Evolutionary conservation across 163 green algal species (phyloP).

Genomic region (Chloromonas sp.): DNA sequence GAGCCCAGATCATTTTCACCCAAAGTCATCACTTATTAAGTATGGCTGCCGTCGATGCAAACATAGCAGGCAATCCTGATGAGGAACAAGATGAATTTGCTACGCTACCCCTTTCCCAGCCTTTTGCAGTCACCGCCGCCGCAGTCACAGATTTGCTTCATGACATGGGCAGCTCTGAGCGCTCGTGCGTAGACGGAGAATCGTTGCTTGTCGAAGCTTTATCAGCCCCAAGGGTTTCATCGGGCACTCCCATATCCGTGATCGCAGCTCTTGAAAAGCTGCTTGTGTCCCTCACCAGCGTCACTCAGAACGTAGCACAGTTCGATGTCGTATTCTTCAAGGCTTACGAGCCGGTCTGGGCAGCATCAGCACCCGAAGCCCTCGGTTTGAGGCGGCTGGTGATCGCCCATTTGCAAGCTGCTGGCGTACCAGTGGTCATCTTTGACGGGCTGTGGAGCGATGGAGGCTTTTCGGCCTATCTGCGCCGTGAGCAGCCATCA

Average conservation of each 20-base stretch:
- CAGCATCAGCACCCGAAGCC: no score
- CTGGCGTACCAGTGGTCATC: not conserved
- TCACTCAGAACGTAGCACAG: no score
- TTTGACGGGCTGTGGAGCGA: not conserved
- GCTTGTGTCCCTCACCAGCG: not conserved
- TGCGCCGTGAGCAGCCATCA: not conserved
- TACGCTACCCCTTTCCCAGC: no score
- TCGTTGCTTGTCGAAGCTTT: not conserved
- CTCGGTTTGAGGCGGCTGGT: no score
- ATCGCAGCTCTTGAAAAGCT: not conserved
- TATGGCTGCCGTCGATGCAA: no score
- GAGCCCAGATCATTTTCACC: no score
- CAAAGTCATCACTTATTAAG: no score
- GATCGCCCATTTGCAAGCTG: not conserved
- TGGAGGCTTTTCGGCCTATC: not conserved
- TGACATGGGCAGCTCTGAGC: not conserved
- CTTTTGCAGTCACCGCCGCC: no score
- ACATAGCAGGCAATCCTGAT: no score
- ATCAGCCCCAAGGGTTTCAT: not conserved
- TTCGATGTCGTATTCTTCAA: slow-evolving; percentile 10
- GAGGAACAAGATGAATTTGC: no score
- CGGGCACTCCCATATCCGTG: not conserved
- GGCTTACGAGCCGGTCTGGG: not conserved
- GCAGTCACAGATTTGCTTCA: not conserved
- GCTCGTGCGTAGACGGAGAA: not conserved